Base-by-base conservation (phyloP, 192 early-diverging fungal genomes). In the Coemansia umbellata region DNA sequence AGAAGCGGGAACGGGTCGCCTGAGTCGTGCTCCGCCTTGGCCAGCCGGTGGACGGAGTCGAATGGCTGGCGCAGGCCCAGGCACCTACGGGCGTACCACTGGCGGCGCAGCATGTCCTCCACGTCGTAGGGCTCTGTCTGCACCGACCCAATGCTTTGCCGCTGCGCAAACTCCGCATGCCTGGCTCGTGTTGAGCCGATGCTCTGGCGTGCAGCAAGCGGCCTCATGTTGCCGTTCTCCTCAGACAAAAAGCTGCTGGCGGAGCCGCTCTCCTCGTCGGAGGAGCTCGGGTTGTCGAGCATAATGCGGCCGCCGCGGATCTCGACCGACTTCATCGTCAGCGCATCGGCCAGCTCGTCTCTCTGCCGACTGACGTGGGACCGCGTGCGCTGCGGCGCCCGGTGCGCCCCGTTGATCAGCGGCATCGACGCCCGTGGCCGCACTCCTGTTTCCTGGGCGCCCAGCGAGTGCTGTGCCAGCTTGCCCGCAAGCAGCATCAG, bases 311-410 rank as follows among this genome's bases (percentile, higher is more conserved):
- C 72, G 26, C 72, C 72, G 24, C 65, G 65, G 42, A 75, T 75
- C 61, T 75, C 72, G 18, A 75, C 72, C 13, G 66, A 55, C 53
- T 75, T 75, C 72, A 75, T 75, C 5, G 72, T 75, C 52, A 75
- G 60, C 15, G 72, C 72, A 14, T 59, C 65, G 0, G 66, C 37
- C 40, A 69, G 60, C 53, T 75, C 72, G 32, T 75, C 72, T 8
- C 58, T 32, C 14, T 40, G 40, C 3, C 31, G 23, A 13, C 63
- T 45, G 5, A 26, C 61, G 5, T 73, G 70, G 26, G 71, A 74
- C 31, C 65, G 31, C 14, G 56, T 63, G 31, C 65, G 60, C 60
- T 68, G 71, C 47, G 56, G 57, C 39, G 54, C 18, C 30, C 71
- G 37, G 4, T 31, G 53, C 35, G 30, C 45, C 5, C 53, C 61